A percentile compares a stretch with the other conserved stretches of the same genome.
phyloP scores from a whole-genome alignment of 164 flowering plant genomes.

The Umbilicus rupestris region DNA sequence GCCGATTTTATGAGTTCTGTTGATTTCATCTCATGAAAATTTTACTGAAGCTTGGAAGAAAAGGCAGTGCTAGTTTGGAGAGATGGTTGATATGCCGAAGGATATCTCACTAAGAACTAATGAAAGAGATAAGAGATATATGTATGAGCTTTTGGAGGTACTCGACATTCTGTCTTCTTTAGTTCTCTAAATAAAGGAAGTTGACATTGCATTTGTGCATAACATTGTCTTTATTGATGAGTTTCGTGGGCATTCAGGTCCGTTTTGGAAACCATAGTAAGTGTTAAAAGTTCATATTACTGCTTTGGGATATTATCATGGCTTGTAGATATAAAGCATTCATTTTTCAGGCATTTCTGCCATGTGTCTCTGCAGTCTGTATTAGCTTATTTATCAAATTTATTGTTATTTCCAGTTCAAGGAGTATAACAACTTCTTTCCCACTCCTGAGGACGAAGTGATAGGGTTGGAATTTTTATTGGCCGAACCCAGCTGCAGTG shows the following conservation, averaged over 20 bases:
- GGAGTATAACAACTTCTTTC: constrained; percentile 24
- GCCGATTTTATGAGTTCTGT: too few relatives aligned
- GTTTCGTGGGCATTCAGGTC: not conserved
- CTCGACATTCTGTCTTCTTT: not conserved
- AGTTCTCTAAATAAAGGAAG: not conserved
- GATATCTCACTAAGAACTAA: not conserved
- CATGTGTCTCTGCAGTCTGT: not conserved
- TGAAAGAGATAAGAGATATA: not conserved
- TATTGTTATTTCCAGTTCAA: constrained; percentile 25
- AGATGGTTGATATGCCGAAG: not conserved
- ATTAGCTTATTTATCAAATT: not conserved
- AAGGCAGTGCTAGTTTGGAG: not conserved
- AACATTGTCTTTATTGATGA: not conserved
- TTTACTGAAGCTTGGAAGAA: not conserved
- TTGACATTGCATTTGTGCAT: not conserved
- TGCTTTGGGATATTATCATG: too few relatives aligned
- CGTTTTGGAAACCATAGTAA: not conserved
- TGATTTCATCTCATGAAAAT: not conserved
- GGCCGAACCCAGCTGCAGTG: constrained; percentile 36
- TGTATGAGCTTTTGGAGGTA: constrained; percentile 3
- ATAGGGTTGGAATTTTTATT: constrained; percentile 36
- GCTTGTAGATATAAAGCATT: not conserved
- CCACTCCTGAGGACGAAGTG: constrained; percentile 37
- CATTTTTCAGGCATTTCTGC: not conserved
- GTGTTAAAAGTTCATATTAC: not conserved